Percentiles rank a stretch among this genome's conserved stretches.
phyloP scores from a whole-genome alignment of 441 rosid genomes.

The Corymbia citriodora region DNA sequence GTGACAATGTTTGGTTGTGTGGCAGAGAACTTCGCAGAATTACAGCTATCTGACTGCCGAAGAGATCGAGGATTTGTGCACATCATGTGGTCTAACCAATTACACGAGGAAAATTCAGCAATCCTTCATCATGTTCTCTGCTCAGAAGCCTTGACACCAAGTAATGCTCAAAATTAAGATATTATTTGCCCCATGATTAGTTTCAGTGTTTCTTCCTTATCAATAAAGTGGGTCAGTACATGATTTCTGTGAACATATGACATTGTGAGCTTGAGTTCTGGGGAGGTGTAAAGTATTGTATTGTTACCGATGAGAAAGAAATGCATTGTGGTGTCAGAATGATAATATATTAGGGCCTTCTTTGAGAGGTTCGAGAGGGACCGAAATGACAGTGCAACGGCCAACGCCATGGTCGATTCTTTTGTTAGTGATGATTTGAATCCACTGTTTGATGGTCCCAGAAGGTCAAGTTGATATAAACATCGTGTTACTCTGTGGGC shows the following conservation, averaged over 20 bases:
- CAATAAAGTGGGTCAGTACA: conserved; percentile 2
- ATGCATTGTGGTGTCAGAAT: neutral
- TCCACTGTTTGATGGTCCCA: neutral
- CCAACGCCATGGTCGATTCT: neutral
- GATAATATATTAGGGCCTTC: conserved; percentile 4
- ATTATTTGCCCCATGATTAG: conserved; percentile 4
- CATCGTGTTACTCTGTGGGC: neutral
- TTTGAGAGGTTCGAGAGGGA: neutral
- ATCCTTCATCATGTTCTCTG: conserved; percentile 83
- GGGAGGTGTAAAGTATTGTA: conserved; percentile 9
- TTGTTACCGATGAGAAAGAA: neutral
- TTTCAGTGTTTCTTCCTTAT: conserved; percentile 2
- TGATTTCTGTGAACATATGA: neutral
- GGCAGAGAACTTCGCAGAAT: conserved; percentile 46
- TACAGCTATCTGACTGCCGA: conserved; percentile 57
- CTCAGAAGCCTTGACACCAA: conserved; percentile 65
- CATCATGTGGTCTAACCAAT: conserved; percentile 76
- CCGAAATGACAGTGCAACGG: neutral
- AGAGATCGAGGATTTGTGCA: conserved; percentile 81
- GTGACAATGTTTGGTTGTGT: neutral
- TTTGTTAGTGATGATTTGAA: neutral
- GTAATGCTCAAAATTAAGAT: conserved; percentile 5
- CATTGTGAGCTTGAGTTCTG: conserved; percentile 10
- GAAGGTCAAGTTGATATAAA: neutral
- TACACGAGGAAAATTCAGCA: conserved; percentile 48